Percentiles rank a stretch among this genome's conserved stretches.
Evolutionary conservation across 108 stramenopile species (phyloP).

Genomic region (Skeletonema menzelii): DNA sequence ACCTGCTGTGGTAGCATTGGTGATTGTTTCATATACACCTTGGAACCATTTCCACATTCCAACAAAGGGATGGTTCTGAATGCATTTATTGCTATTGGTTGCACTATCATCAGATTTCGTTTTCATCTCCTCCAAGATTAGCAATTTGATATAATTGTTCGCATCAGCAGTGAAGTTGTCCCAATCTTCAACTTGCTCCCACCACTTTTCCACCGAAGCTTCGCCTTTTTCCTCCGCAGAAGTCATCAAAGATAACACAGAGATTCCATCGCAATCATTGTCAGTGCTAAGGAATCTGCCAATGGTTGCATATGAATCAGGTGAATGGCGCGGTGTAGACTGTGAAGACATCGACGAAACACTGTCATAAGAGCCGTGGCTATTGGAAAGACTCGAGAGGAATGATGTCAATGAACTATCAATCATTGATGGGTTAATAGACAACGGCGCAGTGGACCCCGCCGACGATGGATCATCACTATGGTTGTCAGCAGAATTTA

Average conservation of each 20-base stretch:
- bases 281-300: conserved; percentile 7
- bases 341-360: conserved; percentile 6
- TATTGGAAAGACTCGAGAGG: background rate
- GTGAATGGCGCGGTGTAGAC: background rate
- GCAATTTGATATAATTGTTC: conserved; percentile 3
- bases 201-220: conserved; percentile 4
- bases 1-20: background rate
- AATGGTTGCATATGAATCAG: conserved; percentile 13
- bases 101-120: background rate
- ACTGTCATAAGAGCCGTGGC: background rate
- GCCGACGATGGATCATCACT: background rate
- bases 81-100: background rate
- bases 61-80: conserved; percentile 1
- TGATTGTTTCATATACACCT: conserved; percentile 4
- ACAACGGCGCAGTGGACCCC: background rate
- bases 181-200: conserved; percentile 27
- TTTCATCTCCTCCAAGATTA: conserved; percentile 9
- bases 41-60: conserved; percentile 8
- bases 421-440: conserved; percentile 21
- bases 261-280: background rate
- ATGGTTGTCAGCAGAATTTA: background rate
- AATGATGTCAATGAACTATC: conserved; percentile 9
- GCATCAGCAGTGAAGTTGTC: conserved; percentile 12
- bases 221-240: conserved; percentile 18
- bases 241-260: conserved; percentile 1